Evolutionary conservation across 257 asterid genomes (phyloP), one percentile per base, ranked within the genome.

Genomic region (Jacaranda copaia): DNA sequence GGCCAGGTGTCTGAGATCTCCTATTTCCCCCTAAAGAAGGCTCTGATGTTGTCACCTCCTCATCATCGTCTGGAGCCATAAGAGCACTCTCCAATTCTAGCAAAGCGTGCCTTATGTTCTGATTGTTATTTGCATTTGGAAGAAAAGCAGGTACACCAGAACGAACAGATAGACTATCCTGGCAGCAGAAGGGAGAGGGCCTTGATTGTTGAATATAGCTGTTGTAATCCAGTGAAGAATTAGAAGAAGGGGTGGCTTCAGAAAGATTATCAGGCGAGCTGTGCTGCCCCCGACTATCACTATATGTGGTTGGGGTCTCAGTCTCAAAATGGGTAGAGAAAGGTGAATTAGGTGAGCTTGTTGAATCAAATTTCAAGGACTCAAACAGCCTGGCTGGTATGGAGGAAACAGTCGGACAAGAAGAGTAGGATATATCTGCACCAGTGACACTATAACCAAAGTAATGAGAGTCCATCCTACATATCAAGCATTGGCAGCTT

Each of bases 281-380:
- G 15, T 82, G 89, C 72, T 74, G 95, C 81, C 88, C 95, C 65
- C 72, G 91, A 57, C 80, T 87, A 59, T 88, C 93, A 53, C 90
- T 83, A 61, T 75, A 72, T 3, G 82, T 32, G 62, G 90, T 59
- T 48, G 76, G 74, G 12, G 84, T 72, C 39, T 86, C 89, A 5
- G 90, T 76, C 51, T 87, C 98, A 55, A 83, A 85, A 56, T 79
- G 87, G 53, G 86, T 62, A 40, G 85, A 86, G 81, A 92, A 89
- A 4, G 96, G 97, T 13, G 98, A 88, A 74, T 85, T 87, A 8
- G 99, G 97, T 3, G 96, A 92, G 90, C 81, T 84, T 80, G 87
- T 80, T 10, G 87, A 76, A 42, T 88, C 93, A 56, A 84, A 88
- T 74, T 88, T 91, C 85, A 86, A 63, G 38, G 92, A 81, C 12